A percentile compares a stretch with the other conserved stretches of the same genome.
These are phyloP conservation scores for Austropuccinia psidii DNA, from an alignment of 1,284 basidiomycete species.

Conservation along the genomic window DNA sequence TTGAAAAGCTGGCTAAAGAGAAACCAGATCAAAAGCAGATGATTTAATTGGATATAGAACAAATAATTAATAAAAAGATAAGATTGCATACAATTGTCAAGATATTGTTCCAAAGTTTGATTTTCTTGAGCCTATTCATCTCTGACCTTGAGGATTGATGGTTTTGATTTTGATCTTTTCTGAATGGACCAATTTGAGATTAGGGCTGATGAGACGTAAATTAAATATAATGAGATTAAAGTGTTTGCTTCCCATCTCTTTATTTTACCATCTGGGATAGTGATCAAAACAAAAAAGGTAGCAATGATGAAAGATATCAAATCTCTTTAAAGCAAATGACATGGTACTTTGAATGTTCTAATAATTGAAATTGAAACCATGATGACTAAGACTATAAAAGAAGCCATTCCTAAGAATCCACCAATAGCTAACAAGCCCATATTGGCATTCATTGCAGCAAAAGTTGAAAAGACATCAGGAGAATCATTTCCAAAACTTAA, in stretches of 20 bases:
- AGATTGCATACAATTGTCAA: constrained; percentile 30
- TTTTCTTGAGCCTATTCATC: constrained; percentile 36
- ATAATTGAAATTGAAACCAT: constrained; percentile 91
- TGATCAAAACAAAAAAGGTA: constrained; percentile 63
- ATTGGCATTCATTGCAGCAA: constrained; percentile 76
- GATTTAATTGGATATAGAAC: neutral
- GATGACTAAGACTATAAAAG: constrained; percentile 91
- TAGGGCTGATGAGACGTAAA: constrained; percentile 72
- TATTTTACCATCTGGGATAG: constrained; percentile 71
- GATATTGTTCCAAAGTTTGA: constrained; percentile 25
- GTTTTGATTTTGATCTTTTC: constrained; percentile 54
- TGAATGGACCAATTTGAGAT: constrained; percentile 64
- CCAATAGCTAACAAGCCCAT: constrained; percentile 87
- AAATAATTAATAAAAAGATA: neutral
- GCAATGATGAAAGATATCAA: constrained; percentile 84
- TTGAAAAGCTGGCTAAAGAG: constrained; percentile 21
- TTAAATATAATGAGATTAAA: constrained; percentile 67
- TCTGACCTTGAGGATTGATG: constrained; percentile 20
- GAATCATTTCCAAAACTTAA: constrained; percentile 74
- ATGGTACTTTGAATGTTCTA: constrained; percentile 76
- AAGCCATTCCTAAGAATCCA: constrained; percentile 86
- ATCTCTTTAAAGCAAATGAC: constrained; percentile 76
- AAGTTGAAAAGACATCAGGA: constrained; percentile 67
- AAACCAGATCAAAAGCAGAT: neutral
- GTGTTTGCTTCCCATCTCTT: constrained; percentile 63